Evolutionary conservation across 164 flowering plant genomes (phyloP), one percentile per base, ranked within the genome.

Genomic region (Platanus orientalis): DNA sequence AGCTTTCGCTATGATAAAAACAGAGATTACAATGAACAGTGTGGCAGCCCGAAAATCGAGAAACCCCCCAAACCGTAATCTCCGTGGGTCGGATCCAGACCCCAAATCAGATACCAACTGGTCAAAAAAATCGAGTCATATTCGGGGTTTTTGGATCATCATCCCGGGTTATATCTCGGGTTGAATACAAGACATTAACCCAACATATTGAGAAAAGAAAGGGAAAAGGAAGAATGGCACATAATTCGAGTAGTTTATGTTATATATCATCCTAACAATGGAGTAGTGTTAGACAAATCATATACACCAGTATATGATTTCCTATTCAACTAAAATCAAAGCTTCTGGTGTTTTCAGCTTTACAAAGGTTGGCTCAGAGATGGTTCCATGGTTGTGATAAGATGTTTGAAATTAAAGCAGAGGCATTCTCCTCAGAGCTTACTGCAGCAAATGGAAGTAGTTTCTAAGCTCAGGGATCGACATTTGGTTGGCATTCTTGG

Each of bases 401-500:
- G 76, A 69, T 80, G 95, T 45, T 32, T 90, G 63, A 80, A 82
- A 58, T 23, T 87, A 25, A 83, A 82, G 68, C 83, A 82, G 63
- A 83, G 65, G 70, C 74, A 73, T 69, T 67, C 84, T 24, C 56
- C 80, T 32, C 87, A 90, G 60, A 77, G 61, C 61, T 56, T 88
- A 65, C 50, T 58, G 62, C 88, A 82, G 61, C 75, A 83, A 50
- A 71, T 81, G 72, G 96, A 90, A 70, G 75, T 67, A 0, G 56
- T 88, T 52, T 81, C 94, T 2, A 83, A 87, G 73, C 77, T 93
- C 12, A 78, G 90, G 65, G 90, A 93, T 69, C 80, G 75, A 23
- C 86, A 93, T 71, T 67, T 93, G 67, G 92, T 88, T 65, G 84
- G 98, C 69, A 77, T 85, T 65, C 79, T 93, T 24, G 98, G 98